phyloP scores from a whole-genome alignment of 2,329 filamentous ascomycete genomes.

The Pseudocercospora cruenta region DNA sequence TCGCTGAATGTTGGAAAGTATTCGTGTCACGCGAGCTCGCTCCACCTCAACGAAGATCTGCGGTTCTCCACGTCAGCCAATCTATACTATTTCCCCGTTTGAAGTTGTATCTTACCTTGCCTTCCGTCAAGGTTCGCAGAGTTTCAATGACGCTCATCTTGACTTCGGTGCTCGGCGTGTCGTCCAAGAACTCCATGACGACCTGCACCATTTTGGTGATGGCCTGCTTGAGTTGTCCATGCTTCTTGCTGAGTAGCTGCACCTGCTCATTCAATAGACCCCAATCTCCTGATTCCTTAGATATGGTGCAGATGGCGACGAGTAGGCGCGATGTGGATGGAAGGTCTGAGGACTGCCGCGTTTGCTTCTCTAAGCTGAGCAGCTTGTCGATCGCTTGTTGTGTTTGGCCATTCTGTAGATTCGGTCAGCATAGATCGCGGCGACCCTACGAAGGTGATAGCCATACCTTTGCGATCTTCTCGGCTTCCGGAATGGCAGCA shows the following conservation, averaged over 20 bases:
- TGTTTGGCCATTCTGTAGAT: conserved; percentile 66
- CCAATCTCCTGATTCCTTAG: conserved; percentile 93
- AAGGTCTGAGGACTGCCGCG: conserved; percentile 94
- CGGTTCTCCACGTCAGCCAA: conserved; percentile 13
- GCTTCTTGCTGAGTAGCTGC: conserved; percentile 95
- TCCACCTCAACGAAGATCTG: conserved; percentile 99
- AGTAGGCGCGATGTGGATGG: conserved; percentile 90
- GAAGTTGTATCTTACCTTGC: conserved; percentile 65
- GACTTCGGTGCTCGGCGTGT: conserved; percentile 79
- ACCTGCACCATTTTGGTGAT: conserved; percentile 99
- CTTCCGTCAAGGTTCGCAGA: conserved; percentile 92
- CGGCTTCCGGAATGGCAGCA: conserved; percentile 84
- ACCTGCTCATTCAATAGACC: conserved; percentile 95
- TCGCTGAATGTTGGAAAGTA: conserved; percentile 97
- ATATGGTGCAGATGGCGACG: conserved; percentile 86
- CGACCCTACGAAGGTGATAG: background rate
- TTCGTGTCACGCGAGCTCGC: conserved; percentile 90
- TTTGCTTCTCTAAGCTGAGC: conserved; percentile 88
- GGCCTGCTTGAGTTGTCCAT: conserved; percentile 98
- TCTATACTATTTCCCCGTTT: background rate
- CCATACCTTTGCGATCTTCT: conserved; percentile 68
- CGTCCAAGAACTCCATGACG: conserved; percentile 88
- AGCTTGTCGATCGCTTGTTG: conserved; percentile 93
- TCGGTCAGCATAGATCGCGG: conserved; percentile 25
- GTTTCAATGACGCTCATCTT: conserved; percentile 96